Base-by-base conservation (phyloP, 257 asterid genomes). In the Plantago ovata region DNA sequence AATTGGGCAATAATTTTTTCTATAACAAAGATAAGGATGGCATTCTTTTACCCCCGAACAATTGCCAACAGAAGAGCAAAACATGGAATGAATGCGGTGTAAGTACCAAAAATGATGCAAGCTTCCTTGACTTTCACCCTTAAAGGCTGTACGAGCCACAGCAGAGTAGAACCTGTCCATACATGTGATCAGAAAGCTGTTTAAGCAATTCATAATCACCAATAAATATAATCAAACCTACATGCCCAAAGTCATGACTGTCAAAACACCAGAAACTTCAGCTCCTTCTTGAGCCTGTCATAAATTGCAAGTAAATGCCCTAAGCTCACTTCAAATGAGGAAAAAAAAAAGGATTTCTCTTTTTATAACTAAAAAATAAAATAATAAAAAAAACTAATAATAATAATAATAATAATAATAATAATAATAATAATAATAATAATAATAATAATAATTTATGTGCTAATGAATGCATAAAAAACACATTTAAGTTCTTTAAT, bases 231-330 rank as follows among this genome's bases (percentile, higher is more conserved):
- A 58, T 14, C 14, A 47, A 62, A 70, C 98, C 68, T 85, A 92
- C 98, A 92, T 84, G 58, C 98, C 98, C 68, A 92, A 67, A 56
- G 95, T 82, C 98, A 92, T 92, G 78, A 89, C 98, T 12, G 98
- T 77, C 86, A 92, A 77, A 58, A 92, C 95, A 53, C 98, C 98
- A 65, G 98, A 92, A 51, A 79, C 43, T 47, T 63, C 81, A 65
- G 85, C 72, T 60, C 83, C 95, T 77, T 84, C 84, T 74, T 84
- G 97, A 63, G 95, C 94, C 98, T 92, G 82, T 51, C 67, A 69
- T 45, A 73, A 22, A 61, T 10, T 68, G 69, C 56, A 72, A 39
- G 62, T 13, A 64, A 57, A 58, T 63, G 75, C 42, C 47, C 10
- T 77, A 24, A 76, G 69, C 33, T 49, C 55, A 61, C 43, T 63